A percentile compares a stretch with the other conserved stretches of the same genome.
Evolutionary conservation across 1,139 yeast species (phyloP).

Genomic region (Candida labiduridarum): DNA sequence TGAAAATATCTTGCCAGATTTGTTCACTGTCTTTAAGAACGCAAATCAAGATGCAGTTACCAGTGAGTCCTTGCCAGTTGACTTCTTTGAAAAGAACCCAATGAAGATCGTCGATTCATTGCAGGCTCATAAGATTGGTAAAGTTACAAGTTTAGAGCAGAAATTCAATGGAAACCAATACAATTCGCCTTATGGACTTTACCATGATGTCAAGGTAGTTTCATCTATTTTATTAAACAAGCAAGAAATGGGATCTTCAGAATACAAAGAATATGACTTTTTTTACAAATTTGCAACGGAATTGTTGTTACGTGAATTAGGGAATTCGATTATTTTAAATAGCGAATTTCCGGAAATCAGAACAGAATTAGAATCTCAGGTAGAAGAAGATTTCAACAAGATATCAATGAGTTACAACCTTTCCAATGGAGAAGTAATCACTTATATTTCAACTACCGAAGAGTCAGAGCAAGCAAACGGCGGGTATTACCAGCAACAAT

Average conservation of each 20-base stretch:
- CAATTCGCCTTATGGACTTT: conserved; percentile 53
- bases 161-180: conserved; percentile 36
- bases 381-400: conserved; percentile 60
- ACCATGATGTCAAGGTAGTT: conserved; percentile 74
- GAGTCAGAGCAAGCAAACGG: conserved; percentile 25
- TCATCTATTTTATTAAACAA: conserved; percentile 52
- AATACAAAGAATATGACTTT: conserved; percentile 62
- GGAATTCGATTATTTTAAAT: conserved; percentile 35
- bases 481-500: conserved; percentile 21
- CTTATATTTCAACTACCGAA: conserved; percentile 38
- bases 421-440: conserved; percentile 64
- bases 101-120: conserved; percentile 45
- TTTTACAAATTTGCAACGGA: conserved; percentile 75
- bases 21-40: conserved; percentile 30
- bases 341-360: conserved; percentile 8
- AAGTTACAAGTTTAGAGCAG: conserved; percentile 23
- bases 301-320: conserved; percentile 69
- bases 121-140: conserved; percentile 24
- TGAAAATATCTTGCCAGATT: conserved; percentile 18
- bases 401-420: conserved; percentile 62
- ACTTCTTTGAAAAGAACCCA: conserved; percentile 50
- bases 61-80: conserved; percentile 41
- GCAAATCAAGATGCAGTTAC: conserved; percentile 42
- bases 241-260: conserved; percentile 55
- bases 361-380: conserved; percentile 33